Conservation (phyloP, 2,329 filamentous ascomycete species). For the Setomelanomma holmii region DNA sequence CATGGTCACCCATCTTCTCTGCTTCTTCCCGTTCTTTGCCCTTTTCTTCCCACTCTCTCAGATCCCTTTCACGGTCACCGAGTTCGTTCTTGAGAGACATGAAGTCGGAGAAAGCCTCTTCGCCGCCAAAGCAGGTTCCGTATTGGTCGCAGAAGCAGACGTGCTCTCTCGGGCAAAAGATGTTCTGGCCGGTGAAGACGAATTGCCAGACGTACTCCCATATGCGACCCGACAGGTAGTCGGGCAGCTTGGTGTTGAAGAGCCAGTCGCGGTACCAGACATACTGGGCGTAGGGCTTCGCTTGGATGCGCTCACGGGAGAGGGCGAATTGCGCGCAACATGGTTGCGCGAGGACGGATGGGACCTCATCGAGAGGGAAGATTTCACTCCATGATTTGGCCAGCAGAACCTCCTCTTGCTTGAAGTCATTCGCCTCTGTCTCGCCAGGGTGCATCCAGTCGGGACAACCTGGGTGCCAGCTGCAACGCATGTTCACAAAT, state of each 20-base stretch:
- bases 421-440: conserved; percentile 46
- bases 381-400: conserved; percentile 56
- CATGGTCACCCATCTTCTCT: conserved; percentile 32
- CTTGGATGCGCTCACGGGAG: conserved; percentile 62
- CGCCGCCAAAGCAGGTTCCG: conserved; percentile 65
- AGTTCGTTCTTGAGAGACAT: conserved; percentile 55
- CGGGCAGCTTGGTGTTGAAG: conserved; percentile 61
- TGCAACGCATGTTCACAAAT: conserved; percentile 64
- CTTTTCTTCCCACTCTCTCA: conserved; percentile 52
- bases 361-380: conserved; percentile 57
- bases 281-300: conserved; percentile 61
- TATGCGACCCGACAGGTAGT: conserved; percentile 64
- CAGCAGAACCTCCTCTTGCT: conserved; percentile 55
- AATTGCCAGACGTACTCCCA: conserved; percentile 72
- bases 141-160: conserved; percentile 70
- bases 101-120: conserved; percentile 58
- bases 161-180: conserved; percentile 61
- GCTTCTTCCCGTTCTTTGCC: conserved; percentile 45
- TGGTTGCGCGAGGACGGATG: conserved; percentile 63
- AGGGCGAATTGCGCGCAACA: conserved; percentile 72
- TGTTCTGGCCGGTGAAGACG: conserved; percentile 61
- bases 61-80: conserved; percentile 50
- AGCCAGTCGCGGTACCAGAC: conserved; percentile 68
- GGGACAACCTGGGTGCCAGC: conserved; percentile 63
- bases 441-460: conserved; percentile 60